A percentile compares a stretch with the other conserved stretches of the same genome.
Conservation (phyloP, 208 protist species). For the Trichomonas tenax region DNA sequence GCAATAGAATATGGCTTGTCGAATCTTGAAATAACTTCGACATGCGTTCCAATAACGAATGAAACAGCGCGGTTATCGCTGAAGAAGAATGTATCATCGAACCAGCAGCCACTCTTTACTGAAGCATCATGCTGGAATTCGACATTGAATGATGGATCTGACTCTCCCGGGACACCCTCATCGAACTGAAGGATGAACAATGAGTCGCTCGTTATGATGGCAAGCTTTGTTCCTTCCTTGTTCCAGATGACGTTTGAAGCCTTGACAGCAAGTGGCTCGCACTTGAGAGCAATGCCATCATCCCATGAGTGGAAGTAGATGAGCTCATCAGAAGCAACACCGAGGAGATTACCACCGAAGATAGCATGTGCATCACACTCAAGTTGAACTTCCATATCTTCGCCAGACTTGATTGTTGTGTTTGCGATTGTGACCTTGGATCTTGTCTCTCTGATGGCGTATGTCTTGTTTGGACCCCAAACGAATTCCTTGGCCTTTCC, state of each 20-base stretch:
- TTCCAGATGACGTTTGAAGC: not conserved
- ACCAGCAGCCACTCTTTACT: not conserved
- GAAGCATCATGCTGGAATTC: not conserved
- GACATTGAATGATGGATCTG: not conserved
- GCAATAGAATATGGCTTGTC: not conserved
- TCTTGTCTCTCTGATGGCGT: not conserved
- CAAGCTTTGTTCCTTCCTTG: not conserved
- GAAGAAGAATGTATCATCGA: not conserved
- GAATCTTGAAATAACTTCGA: not conserved
- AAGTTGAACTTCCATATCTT: not conserved
- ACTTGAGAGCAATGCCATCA: not conserved
- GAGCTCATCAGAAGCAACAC: not conserved
- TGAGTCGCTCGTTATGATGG: not conserved
- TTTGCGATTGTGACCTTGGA: not conserved
- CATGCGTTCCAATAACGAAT: not conserved
- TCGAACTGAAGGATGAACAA: not conserved
- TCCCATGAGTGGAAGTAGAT: not conserved
- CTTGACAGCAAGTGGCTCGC: not conserved
- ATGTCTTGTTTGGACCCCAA: slow-evolving; percentile 59
- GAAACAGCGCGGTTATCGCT: not conserved
- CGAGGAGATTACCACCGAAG: not conserved
- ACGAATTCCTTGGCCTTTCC: slow-evolving; percentile 81
- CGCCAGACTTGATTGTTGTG: no score
- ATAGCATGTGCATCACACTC: not conserved
- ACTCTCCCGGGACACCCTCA: not conserved